Percentiles rank a stretch among this genome's conserved stretches.
phyloP scores from a whole-genome alignment of 805 yeast genomes.

The Clavispora fructus region DNA sequence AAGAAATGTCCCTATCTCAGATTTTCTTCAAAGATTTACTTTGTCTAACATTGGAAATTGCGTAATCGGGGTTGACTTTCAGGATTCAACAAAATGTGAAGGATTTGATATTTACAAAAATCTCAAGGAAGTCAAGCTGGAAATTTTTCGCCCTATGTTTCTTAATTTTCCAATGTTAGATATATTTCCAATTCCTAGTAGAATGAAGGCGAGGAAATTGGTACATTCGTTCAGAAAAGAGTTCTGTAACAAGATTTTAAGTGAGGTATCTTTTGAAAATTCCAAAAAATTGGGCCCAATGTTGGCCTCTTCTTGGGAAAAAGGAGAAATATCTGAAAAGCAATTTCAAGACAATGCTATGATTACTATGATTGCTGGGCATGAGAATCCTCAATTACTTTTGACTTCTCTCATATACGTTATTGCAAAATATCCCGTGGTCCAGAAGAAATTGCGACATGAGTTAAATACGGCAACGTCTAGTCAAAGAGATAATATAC shows the following conservation, averaged over 20 bases:
- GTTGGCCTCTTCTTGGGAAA: conserved; percentile 34
- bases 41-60: conserved; percentile 48
- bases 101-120: conserved; percentile 17
- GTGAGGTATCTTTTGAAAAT: conserved; percentile 35
- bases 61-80: conserved; percentile 43
- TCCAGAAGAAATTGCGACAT: conserved; percentile 28
- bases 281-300: conserved; percentile 13
- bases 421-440: conserved; percentile 36
- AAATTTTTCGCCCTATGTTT: conserved; percentile 51
- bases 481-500: conserved; percentile 5
- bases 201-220: conserved; percentile 37
- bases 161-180: conserved; percentile 55
- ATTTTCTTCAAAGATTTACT: conserved; percentile 41
- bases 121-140: conserved; percentile 39
- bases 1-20: conserved; percentile 21
- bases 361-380: conserved; percentile 56
- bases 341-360: conserved; percentile 52
- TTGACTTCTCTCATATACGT: conserved; percentile 43
- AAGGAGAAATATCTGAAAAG: conserved; percentile 33
- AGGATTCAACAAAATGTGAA: conserved; percentile 13
- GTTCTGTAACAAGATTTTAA: conserved; percentile 12
- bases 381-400: conserved; percentile 55
- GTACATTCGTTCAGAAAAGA: conserved; percentile 22
- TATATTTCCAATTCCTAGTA: conserved; percentile 41
- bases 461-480: conserved; percentile 4